Percentiles rank a stretch among this genome's conserved stretches.
phyloP scores from a whole-genome alignment of 768 basidiomycete species.

The Hebeloma cylindrosporum region DNA sequence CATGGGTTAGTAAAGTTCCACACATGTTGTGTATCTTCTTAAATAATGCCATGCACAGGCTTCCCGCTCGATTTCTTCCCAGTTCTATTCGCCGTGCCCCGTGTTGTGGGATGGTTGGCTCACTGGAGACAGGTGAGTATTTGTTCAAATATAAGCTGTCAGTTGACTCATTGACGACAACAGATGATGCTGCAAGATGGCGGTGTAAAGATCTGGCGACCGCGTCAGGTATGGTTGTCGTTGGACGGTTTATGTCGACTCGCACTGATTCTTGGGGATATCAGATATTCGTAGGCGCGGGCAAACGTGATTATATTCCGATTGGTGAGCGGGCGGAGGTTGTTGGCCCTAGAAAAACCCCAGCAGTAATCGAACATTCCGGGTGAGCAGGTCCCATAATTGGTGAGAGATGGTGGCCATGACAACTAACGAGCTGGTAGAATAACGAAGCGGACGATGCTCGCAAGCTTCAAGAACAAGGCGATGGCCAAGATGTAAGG shows the following conservation, averaged over 20 bases:
- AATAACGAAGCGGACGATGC: conserved; percentile 65
- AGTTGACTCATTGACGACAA: conserved; percentile 6
- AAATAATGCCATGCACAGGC: conserved; percentile 41
- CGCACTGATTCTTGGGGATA: conserved; percentile 4
- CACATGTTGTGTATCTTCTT: not conserved
- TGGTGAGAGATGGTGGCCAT: conserved; percentile 35
- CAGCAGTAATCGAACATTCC: conserved; percentile 66
- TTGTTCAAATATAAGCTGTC: not conserved
- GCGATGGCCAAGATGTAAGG: conserved; percentile 19
- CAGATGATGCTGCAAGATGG: conserved; percentile 91
- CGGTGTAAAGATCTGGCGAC: conserved; percentile 93
- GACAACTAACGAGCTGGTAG: conserved; percentile 39
- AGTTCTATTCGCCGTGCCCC: conserved; percentile 87
- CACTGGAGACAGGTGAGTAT: conserved; percentile 80
- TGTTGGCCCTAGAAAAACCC: conserved; percentile 56
- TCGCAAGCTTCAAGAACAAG: conserved; percentile 48
- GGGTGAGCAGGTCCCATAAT: conserved; percentile 61
- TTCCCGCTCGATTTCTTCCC: conserved; percentile 96
- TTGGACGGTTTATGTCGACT: conserved; percentile 10
- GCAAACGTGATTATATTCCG: conserved; percentile 73
- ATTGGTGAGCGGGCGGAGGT: conserved; percentile 58
- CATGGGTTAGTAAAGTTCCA: conserved; percentile 59
- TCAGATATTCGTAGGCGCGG: conserved; percentile 77
- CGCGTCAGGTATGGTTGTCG: conserved; percentile 59
- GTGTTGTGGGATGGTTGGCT: conserved; percentile 91